Evolutionary conservation across 2,329 filamentous ascomycete species (phyloP).

Genomic region (Colletotrichum sp.): DNA sequence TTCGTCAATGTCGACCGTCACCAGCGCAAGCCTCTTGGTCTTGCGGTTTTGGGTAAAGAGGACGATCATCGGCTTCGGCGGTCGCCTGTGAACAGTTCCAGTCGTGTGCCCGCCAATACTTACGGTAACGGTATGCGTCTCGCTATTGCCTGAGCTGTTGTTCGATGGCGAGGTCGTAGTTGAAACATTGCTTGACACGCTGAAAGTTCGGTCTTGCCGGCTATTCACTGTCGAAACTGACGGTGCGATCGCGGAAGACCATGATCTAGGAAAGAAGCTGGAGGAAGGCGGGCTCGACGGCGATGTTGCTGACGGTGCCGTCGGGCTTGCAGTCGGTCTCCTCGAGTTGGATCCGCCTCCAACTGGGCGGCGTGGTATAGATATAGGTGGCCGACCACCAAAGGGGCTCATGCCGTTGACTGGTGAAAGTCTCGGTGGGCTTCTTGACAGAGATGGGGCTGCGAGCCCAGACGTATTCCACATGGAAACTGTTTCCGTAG

Average conservation of each 20-base stretch:
- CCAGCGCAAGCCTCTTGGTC: conserved; percentile 28
- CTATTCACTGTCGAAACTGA: conserved; percentile 17
- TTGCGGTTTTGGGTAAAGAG: conserved; percentile 32
- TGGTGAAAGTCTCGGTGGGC: conserved; percentile 25
- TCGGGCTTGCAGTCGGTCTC: not conserved
- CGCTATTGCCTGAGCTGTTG: conserved; percentile 17
- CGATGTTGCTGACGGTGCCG: not conserved
- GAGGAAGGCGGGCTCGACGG: not conserved
- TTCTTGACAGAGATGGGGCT: not conserved
- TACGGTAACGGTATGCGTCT: conserved; percentile 19
- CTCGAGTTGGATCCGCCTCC: not conserved
- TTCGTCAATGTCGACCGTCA: conserved; percentile 35
- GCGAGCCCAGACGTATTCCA: not conserved
- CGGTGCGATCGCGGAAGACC: not conserved
- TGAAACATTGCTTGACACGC: conserved; percentile 18
- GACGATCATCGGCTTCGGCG: conserved; percentile 37
- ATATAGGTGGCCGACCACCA: not conserved
- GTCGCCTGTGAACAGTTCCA: conserved; percentile 32
- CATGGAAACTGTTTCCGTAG: conserved; percentile 5
- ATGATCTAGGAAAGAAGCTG: not conserved
- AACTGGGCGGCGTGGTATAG: conserved; percentile 13
- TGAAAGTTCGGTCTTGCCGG: conserved; percentile 18
- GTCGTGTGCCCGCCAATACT: conserved; percentile 27
- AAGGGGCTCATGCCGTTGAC: not conserved
- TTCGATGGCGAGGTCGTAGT: conserved; percentile 11